These are phyloP conservation scores for Fusarium multiceps DNA, from an alignment of 2,329 filamentous ascomycete species.

Conservation along the genomic window DNA sequence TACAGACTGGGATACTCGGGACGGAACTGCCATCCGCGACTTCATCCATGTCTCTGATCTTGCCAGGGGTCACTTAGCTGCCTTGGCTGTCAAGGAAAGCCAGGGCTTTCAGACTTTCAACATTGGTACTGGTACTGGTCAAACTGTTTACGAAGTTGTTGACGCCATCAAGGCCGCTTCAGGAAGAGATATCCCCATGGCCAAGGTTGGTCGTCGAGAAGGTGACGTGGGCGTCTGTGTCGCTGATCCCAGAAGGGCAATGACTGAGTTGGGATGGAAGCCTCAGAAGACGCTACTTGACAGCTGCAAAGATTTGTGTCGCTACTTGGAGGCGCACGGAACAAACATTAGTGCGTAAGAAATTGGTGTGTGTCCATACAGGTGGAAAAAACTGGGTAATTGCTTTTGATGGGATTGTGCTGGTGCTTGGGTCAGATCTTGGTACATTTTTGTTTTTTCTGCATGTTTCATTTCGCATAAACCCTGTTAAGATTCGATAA, in stretches of 20 bases:
- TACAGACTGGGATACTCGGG: conserved; percentile 71
- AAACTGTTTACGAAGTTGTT: conserved; percentile 5
- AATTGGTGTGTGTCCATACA: background rate
- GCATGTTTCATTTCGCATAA: background rate
- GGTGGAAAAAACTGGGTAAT: background rate
- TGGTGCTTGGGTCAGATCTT: background rate
- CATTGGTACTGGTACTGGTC: conserved; percentile 58
- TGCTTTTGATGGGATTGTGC: background rate
- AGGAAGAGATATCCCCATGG: background rate
- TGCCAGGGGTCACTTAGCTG: conserved; percentile 72
- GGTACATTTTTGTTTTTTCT: background rate
- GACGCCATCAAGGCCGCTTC: background rate
- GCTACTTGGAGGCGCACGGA: background rate
- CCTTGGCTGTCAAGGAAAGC: conserved; percentile 55
- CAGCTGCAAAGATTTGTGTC: conserved; percentile 31
- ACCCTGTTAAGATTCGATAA: background rate
- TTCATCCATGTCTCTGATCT: conserved; percentile 76
- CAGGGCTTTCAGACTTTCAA: conserved; percentile 57
- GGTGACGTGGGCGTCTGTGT: conserved; percentile 49
- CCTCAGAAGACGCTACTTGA: conserved; percentile 31
- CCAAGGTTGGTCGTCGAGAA: background rate
- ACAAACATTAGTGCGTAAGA: background rate
- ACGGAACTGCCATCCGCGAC: conserved; percentile 74
- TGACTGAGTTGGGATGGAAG: conserved; percentile 57
- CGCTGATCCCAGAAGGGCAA: conserved; percentile 54